These are phyloP conservation scores for Huntiella bhutanensis DNA, from an alignment of 2,329 filamentous ascomycete species.

Conservation along the genomic window DNA sequence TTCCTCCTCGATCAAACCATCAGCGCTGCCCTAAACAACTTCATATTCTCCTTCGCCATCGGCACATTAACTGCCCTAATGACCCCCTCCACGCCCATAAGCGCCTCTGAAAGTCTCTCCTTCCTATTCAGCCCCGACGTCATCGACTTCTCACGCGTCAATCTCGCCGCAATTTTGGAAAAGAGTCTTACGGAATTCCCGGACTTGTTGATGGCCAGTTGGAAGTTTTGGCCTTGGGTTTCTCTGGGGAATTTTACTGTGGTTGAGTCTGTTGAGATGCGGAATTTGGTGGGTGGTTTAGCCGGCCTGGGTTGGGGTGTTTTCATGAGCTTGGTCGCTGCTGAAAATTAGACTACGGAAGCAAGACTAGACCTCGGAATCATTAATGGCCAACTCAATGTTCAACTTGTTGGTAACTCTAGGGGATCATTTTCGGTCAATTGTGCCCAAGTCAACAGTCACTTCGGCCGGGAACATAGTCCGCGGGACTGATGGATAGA, in stretches of 20 bases:
- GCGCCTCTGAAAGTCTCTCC: conserved; percentile 17
- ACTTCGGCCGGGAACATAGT: too few species aligned
- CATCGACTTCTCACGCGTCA: conserved; percentile 26
- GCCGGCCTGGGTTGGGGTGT: conserved; percentile 59
- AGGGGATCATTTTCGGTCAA: background rate
- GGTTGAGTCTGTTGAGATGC: conserved; percentile 49
- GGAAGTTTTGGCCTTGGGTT: conserved; percentile 50
- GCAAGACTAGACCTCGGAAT: too few species aligned
- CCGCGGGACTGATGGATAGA: too few species aligned
- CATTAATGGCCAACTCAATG: too few species aligned
- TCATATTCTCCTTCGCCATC: conserved; percentile 42
- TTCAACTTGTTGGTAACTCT: background rate
- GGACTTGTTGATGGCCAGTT: conserved; percentile 47
- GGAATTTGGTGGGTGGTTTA: conserved; percentile 51
- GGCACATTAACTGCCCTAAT: conserved; percentile 36
- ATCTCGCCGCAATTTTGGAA: conserved; percentile 26
- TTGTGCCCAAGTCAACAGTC: too few species aligned
- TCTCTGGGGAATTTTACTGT: conserved; percentile 50
- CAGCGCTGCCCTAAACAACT: conserved; percentile 44
- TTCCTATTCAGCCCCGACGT: conserved; percentile 21
- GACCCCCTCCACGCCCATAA: conserved; percentile 17
- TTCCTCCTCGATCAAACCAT: conserved; percentile 50
- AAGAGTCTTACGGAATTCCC: conserved; percentile 37
- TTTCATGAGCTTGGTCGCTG: conserved; percentile 46
- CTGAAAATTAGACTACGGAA: background rate